Base-by-base conservation (phyloP, 31 red algal species). In the Odonthalia washingtoniensis region DNA sequence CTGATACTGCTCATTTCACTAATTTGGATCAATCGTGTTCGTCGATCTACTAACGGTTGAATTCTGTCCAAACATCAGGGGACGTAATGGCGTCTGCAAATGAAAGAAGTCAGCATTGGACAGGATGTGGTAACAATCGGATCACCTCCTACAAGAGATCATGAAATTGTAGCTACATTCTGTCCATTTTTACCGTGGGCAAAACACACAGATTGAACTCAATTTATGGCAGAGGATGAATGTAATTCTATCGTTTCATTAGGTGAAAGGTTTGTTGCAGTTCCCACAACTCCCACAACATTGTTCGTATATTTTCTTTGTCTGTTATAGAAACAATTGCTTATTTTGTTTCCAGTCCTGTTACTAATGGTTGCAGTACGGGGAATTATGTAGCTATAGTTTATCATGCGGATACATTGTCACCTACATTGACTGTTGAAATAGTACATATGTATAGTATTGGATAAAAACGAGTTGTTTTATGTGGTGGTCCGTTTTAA, bases 171-270 rank as follows among this genome's bases (percentile, higher is more conserved):
- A 0, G 63, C 94, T 3, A 89, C 93, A 57, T 97, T 91, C 38
- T 84, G 90, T 31, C 75, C 91, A 36, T 87, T 94, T 24, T 70
- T 43, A 26, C 94, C 95, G 33, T 97, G 95, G 95, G 74, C 95
- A 27, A 76, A 77, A 42, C 91, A 97, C 49, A 83, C 95, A 37
- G 92, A 97, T 45, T 97, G 95, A 92, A 93, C 88, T 21, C 77
- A 85, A 61, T 65, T 64, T 40, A 64, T 97, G 49, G 40, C 45
- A 26, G 35, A n/a, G 12, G 81, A 80, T 17, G 95, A 97, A 65
- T 52, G 46, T 65, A 60, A 82, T 41, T 76, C 66, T 26, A 76
- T 83, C 6, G 53, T 97, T 30, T 91, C 95, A n/a, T 76, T 97
- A 31, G 92, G 92, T 4, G 30, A 79, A 1, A 87, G 86, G 60